These are phyloP conservation scores for Trichoderma reesei DNA, from an alignment of 495 filamentous ascomycete species.

Conservation along the genomic window DNA sequence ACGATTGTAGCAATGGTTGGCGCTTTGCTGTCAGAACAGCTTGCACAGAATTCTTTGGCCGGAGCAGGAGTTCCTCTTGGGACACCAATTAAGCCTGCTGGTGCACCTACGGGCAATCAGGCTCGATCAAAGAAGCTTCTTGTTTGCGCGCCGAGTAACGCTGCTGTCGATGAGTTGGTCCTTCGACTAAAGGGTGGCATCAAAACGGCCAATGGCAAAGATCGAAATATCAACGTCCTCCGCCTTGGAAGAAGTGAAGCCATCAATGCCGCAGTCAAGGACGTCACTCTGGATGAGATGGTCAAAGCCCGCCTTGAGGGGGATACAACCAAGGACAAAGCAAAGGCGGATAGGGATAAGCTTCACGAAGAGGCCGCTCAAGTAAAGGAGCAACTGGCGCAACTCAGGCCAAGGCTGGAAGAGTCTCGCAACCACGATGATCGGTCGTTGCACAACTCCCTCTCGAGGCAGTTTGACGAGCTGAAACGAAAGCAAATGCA, in stretches of 20 bases:
- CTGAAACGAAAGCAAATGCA: conserved; percentile 63
- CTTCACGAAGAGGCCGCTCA: conserved; percentile 74
- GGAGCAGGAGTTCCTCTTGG: conserved; percentile 25
- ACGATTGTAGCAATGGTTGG: conserved; percentile 96
- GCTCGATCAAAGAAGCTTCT: conserved; percentile 66
- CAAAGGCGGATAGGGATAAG: conserved; percentile 56
- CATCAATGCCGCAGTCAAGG: conserved; percentile 78
- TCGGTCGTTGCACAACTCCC: conserved; percentile 41
- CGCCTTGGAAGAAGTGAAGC: conserved; percentile 89
- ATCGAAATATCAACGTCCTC: conserved; percentile 69
- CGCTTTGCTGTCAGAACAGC: conserved; percentile 59
- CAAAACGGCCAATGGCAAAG: conserved; percentile 61
- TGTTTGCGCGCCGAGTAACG: conserved; percentile 94
- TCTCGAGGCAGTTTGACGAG: conserved; percentile 67
- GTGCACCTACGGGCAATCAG: conserved; percentile 21
- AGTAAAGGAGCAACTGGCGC: conserved; percentile 59
- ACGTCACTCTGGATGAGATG: conserved; percentile 89
- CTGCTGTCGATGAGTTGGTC: conserved; percentile 92
- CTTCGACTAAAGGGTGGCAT: conserved; percentile 85
- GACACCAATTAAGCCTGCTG: conserved; percentile 38
- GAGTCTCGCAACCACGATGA: conserved; percentile 55
- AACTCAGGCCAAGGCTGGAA: conserved; percentile 58
- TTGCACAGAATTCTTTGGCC: conserved; percentile 32
- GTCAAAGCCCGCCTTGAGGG: conserved; percentile 62
- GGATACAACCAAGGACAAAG: conserved; percentile 37